Conservation (phyloP, 352 stramenopile genomes). For the Pythium guiyangense region DNA sequence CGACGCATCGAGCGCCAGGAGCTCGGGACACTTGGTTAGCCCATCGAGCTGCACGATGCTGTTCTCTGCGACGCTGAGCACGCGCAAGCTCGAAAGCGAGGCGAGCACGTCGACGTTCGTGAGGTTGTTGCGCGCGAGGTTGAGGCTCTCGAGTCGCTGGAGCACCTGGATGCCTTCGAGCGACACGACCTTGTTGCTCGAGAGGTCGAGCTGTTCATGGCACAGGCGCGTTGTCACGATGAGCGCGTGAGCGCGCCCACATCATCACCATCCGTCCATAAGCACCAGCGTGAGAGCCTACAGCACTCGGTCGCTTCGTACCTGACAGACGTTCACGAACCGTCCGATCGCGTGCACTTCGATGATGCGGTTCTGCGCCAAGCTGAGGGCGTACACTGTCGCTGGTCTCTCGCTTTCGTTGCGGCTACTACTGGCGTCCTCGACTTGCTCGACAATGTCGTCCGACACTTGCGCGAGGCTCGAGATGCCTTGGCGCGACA, state of each 20-base stretch:
- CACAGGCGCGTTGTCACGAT: background rate
- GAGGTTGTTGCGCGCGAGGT: constrained; percentile 49
- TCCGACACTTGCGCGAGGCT: constrained; percentile 42
- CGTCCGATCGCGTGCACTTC: constrained; percentile 33
- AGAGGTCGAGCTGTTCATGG: constrained; percentile 47
- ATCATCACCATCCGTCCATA: background rate
- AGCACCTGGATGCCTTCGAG: constrained; percentile 53
- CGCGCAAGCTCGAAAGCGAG: constrained; percentile 26
- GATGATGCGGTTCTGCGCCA: constrained; percentile 47
- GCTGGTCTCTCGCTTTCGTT: no score
- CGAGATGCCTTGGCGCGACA: constrained; percentile 44
- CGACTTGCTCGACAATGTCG: constrained; percentile 34
- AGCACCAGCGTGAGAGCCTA: background rate
- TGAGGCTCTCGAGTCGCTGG: constrained; percentile 33
- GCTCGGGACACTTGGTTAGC: constrained; percentile 20
- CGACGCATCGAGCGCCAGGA: constrained; percentile 50
- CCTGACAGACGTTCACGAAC: constrained; percentile 44
- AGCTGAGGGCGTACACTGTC: constrained; percentile 34
- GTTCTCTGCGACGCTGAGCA: constrained; percentile 59
- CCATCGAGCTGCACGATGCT: constrained; percentile 42
- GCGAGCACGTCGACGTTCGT: constrained; percentile 33
- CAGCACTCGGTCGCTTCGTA: constrained; percentile 4
- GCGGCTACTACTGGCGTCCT: constrained; percentile 15
- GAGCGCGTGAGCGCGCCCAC: no score
- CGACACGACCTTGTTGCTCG: constrained; percentile 43